These are phyloP conservation scores for Cercospora sp. DNA, from an alignment of 2,329 filamentous ascomycete genomes.

Conservation along the genomic window DNA sequence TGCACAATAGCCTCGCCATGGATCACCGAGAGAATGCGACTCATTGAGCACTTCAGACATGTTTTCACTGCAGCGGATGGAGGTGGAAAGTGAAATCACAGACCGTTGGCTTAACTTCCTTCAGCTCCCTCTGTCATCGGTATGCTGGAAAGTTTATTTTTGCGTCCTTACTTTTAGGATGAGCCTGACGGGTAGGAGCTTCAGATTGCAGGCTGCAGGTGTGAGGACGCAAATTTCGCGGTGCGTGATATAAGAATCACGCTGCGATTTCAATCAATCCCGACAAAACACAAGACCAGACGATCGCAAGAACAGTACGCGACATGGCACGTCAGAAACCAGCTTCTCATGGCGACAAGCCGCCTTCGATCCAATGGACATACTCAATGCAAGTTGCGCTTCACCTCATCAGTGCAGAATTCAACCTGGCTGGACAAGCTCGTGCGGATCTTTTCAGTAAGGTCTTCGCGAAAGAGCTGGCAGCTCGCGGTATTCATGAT, in stretches of 20 bases:
- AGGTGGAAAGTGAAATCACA: not conserved
- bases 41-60: no score
- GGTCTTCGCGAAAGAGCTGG: not conserved
- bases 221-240: not conserved
- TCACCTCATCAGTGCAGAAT: not conserved
- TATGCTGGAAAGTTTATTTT: not conserved
- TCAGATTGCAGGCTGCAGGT: not conserved
- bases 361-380: not conserved
- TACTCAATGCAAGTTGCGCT: not conserved
- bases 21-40: no score
- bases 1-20: no score
- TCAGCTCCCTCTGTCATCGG: not conserved
- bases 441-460: not conserved
- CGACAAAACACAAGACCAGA: not conserved
- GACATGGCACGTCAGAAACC: not conserved
- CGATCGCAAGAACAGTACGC: not conserved
- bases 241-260: not conserved
- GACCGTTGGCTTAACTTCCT: not conserved
- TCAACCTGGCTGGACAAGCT: not conserved
- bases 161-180: not conserved
- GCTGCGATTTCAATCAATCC: no score
- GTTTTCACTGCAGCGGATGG: no score
- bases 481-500: not conserved
- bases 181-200: not conserved
- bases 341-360: not conserved